phyloP scores from a whole-genome alignment of 1,284 basidiomycete genomes.

The Sphagnurus paluster region DNA sequence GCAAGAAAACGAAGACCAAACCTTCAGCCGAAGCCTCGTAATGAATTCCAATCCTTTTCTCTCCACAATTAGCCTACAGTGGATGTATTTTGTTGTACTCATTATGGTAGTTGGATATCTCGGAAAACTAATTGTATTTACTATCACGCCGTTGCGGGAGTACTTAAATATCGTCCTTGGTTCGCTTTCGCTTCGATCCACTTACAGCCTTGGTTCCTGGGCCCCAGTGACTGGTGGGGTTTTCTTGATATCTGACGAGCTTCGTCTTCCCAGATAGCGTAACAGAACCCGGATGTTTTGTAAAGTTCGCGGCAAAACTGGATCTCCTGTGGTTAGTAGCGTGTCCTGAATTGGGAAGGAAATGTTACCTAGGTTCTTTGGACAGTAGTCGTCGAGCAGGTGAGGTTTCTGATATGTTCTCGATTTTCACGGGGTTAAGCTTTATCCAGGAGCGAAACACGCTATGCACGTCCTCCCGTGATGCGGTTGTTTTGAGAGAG shows the following conservation, averaged over 20 bases:
- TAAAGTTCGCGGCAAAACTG: constrained; percentile 74
- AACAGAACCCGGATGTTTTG: constrained; percentile 64
- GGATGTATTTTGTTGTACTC: constrained; percentile 15
- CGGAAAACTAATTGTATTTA: neutral
- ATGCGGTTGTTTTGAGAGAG: constrained; percentile 89
- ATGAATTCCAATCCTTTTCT: constrained; percentile 1
- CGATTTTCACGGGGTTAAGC: constrained; percentile 79
- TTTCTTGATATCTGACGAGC: constrained; percentile 88
- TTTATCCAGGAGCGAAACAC: constrained; percentile 85
- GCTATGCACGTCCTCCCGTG: constrained; percentile 75
- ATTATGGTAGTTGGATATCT: neutral
- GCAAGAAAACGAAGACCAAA: constrained; percentile 35
- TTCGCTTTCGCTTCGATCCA: constrained; percentile 48
- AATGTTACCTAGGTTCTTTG: constrained; percentile 64
- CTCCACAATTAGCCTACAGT: neutral
- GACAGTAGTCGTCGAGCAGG: constrained; percentile 65
- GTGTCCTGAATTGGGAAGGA: neutral
- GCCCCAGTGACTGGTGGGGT: constrained; percentile 92
- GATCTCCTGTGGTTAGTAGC: constrained; percentile 13
- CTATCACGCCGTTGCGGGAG: neutral
- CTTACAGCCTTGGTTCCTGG: constrained; percentile 65
- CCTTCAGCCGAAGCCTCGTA: constrained; percentile 9
- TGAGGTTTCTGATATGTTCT: constrained; percentile 73
- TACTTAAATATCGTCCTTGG: constrained; percentile 24
- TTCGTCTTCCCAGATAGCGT: constrained; percentile 65